phyloP scores from a whole-genome alignment of 495 filamentous ascomycete species.

The Glutinoglossum americanum region DNA sequence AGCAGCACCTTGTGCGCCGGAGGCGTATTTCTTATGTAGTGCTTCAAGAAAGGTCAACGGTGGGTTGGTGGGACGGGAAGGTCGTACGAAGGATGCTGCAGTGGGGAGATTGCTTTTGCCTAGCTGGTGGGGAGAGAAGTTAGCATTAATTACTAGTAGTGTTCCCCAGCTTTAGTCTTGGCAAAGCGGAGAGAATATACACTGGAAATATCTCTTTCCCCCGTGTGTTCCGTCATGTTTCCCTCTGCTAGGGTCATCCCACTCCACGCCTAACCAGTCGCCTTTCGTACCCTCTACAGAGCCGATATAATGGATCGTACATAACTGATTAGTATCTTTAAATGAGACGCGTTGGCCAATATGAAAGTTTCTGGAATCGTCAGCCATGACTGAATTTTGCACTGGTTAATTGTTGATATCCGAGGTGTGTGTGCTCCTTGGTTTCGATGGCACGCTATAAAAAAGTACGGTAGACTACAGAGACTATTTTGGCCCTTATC shows the following conservation, averaged over 20 bases:
- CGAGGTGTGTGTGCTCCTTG: neutral
- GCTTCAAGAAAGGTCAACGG: slow-evolving; percentile 57
- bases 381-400: slow-evolving; percentile 10
- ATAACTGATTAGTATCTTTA: slow-evolving; percentile 31
- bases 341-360: slow-evolving; percentile 60
- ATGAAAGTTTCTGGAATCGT: slow-evolving; percentile 12
- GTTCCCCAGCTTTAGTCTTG: neutral
- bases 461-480: neutral
- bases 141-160: neutral
- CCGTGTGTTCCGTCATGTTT: slow-evolving; percentile 77
- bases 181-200: slow-evolving; percentile 22
- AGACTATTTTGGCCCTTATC: neutral
- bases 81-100: slow-evolving; percentile 70
- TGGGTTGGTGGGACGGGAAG: slow-evolving; percentile 43
- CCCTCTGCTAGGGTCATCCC: slow-evolving; percentile 69
- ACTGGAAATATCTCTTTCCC: slow-evolving; percentile 63
- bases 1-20: slow-evolving; percentile 19
- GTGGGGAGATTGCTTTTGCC: slow-evolving; percentile 39
- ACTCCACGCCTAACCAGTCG: slow-evolving; percentile 87
- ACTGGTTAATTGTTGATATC: neutral
- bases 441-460: neutral
- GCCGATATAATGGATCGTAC: slow-evolving; percentile 74
- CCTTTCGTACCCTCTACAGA: slow-evolving; percentile 52
- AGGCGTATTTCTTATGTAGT: slow-evolving; percentile 61
- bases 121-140: neutral